Percentiles rank a stretch among this genome's conserved stretches.
These are phyloP conservation scores for Ascosphaera aggregata DNA, from an alignment of 2,329 filamentous ascomycete genomes.

Conservation along the genomic window DNA sequence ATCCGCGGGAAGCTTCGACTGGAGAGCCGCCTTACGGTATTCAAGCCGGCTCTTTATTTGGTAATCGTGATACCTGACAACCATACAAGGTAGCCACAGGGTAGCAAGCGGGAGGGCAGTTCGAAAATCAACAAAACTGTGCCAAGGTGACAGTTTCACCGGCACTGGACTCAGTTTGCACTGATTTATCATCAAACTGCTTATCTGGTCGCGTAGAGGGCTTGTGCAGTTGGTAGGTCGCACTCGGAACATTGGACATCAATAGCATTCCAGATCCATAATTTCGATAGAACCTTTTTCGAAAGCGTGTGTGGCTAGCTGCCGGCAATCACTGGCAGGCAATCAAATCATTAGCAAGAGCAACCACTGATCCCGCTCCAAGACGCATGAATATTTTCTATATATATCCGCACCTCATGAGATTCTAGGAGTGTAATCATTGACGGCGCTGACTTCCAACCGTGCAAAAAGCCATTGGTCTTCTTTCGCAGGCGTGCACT, in stretches of 20 bases:
- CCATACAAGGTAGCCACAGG: neutral
- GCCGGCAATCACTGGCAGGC: neutral
- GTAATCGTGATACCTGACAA: neutral
- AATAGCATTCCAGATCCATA: neutral
- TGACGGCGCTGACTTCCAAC: too few species aligned
- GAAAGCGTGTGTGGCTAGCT: neutral
- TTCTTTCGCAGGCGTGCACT: constrained; percentile 1
- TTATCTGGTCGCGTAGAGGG: too few species aligned
- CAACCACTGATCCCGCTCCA: too few species aligned
- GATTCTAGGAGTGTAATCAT: too few species aligned
- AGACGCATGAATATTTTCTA: too few species aligned
- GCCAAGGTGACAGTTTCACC: neutral
- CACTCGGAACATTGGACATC: neutral
- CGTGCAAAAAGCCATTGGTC: neutral
- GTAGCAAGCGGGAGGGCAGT: neutral
- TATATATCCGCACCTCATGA: too few species aligned
- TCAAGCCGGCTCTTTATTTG: neutral
- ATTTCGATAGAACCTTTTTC: neutral
- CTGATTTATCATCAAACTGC: neutral
- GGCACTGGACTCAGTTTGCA: neutral
- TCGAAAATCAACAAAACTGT: neutral
- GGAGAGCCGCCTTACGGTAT: too few species aligned
- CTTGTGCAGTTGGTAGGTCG: neutral
- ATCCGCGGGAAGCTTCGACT: too few species aligned
- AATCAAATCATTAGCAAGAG: too few species aligned